A percentile compares a stretch with the other conserved stretches of the same genome.
phyloP scores from a whole-genome alignment of 2,329 filamentous ascomycete genomes.

The Pseudofabraea citricarpa region DNA sequence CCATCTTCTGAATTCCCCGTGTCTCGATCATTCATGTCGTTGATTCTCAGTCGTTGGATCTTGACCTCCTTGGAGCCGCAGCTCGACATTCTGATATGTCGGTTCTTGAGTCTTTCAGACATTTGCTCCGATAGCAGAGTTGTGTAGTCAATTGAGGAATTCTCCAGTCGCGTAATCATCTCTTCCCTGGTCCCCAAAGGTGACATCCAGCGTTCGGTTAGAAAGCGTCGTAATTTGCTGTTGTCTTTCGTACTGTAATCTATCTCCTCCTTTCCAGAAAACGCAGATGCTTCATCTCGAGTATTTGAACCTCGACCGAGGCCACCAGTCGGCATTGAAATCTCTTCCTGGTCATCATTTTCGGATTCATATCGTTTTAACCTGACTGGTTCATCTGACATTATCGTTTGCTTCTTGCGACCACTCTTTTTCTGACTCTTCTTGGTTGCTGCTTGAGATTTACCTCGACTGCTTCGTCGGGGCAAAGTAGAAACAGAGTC shows the following conservation, averaged over 20 bases:
- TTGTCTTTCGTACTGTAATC: conserved; percentile 15
- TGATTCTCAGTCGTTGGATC: conserved; percentile 8
- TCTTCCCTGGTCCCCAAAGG: conserved; percentile 12
- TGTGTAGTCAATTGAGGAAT: conserved; percentile 11
- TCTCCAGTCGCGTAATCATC: conserved; percentile 13
- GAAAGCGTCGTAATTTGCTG: conserved; percentile 12
- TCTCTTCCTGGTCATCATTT: no score
- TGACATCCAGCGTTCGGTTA: conserved; percentile 8
- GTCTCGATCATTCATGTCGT: conserved; percentile 10
- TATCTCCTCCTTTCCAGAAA: background rate
- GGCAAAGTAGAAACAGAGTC: background rate
- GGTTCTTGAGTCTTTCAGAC: conserved; percentile 9
- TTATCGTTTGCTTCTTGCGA: background rate
- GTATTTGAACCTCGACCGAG: no score
- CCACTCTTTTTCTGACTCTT: background rate
- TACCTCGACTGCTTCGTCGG: background rate
- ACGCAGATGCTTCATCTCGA: background rate
- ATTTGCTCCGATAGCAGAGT: conserved; percentile 3
- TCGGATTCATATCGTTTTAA: no score
- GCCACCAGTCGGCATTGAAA: no score
- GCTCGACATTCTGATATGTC: conserved; percentile 3
- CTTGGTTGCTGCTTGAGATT: background rate
- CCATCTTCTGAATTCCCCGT: background rate
- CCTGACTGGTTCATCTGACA: no score
- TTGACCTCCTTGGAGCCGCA: conserved; percentile 10